phyloP scores from a whole-genome alignment of 345 rosid genomes.

The Arabis hirsuta region DNA sequence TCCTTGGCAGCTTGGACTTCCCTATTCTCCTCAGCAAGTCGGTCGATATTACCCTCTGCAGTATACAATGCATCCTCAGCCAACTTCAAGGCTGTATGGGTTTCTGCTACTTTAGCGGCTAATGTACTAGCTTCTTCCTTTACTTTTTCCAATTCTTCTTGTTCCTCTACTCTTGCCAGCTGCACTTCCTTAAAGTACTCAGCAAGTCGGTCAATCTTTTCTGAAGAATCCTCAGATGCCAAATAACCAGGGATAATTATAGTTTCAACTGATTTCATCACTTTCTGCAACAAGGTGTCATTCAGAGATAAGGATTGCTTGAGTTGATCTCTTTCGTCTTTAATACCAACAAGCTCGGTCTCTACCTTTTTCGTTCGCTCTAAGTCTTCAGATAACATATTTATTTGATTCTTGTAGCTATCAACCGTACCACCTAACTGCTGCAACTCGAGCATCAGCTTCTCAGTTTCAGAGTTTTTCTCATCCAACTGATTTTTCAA shows the following conservation, averaged over 20 bases:
- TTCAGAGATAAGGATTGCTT: constrained; percentile 65
- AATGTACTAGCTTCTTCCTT: constrained; percentile 55
- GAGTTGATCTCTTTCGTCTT: constrained; percentile 60
- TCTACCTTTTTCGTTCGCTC: constrained; percentile 64
- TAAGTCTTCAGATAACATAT: constrained; percentile 55
- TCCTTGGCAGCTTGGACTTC: constrained; percentile 56
- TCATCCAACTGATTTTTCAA: constrained; percentile 67
- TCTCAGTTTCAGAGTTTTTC: constrained; percentile 66
- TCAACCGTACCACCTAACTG: constrained; percentile 55
- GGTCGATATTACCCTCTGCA: constrained; percentile 55
- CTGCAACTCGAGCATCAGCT: constrained; percentile 63
- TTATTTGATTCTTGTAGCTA: constrained; percentile 59
- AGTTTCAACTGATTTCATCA: constrained; percentile 56
- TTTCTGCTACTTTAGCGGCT: constrained; percentile 57
- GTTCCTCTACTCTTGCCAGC: constrained; percentile 53
- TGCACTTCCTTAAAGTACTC: constrained; percentile 60
- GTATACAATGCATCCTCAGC: constrained; percentile 59
- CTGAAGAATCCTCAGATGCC: constrained; percentile 56
- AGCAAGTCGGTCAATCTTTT: constrained; percentile 67
- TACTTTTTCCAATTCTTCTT: constrained; percentile 56
- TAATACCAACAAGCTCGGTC: constrained; percentile 57
- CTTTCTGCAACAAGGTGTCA: constrained; percentile 55
- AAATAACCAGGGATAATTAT: constrained; percentile 56
- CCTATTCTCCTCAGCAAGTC: constrained; percentile 58
- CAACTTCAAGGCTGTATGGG: constrained; percentile 50